A percentile compares a stretch with the other conserved stretches of the same genome.
Evolutionary conservation across 2,329 filamentous ascomycete genomes (phyloP).

Genomic region (Aspergillus quadricinctus): DNA sequence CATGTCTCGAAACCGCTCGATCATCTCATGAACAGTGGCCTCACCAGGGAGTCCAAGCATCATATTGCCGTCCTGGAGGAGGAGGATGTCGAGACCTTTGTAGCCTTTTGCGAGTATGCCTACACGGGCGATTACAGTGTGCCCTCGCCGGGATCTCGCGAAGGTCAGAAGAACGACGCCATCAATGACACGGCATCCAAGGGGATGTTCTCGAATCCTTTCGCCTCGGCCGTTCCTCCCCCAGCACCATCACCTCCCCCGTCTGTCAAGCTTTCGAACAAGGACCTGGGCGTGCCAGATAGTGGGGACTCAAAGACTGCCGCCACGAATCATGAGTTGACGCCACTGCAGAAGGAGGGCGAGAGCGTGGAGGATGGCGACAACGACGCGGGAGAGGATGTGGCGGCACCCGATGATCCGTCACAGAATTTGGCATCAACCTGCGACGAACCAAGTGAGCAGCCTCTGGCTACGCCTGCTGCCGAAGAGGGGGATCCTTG

Average conservation of each 20-base stretch:
- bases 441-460: background rate
- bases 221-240: slow-evolving; percentile 25
- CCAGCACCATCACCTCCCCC: slow-evolving; percentile 29
- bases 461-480: background rate
- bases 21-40: slow-evolving; percentile 44
- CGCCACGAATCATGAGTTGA: background rate
- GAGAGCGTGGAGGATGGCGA: background rate
- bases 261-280: background rate
- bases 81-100: slow-evolving; percentile 47
- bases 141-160: slow-evolving; percentile 22
- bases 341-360: background rate
- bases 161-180: slow-evolving; percentile 16
- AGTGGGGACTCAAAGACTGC: slow-evolving; percentile 6
- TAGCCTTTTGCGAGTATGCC: slow-evolving; percentile 47
- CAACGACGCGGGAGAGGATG: background rate
- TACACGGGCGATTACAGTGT: slow-evolving; percentile 47
- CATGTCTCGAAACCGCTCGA: slow-evolving; percentile 42
- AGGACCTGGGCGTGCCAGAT: background rate
- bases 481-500: slow-evolving; percentile 3
- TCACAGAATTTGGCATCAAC: slow-evolving; percentile 1
- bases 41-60: slow-evolving; percentile 43
- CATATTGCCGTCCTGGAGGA: slow-evolving; percentile 43
- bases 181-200: slow-evolving; percentile 13
- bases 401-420: slow-evolving; percentile 3
- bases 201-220: slow-evolving; percentile 15